Evolutionary conservation across 2,329 filamentous ascomycete species (phyloP), one percentile per base, ranked within the genome.

Genomic region (Hirsutella thompsonii): DNA sequence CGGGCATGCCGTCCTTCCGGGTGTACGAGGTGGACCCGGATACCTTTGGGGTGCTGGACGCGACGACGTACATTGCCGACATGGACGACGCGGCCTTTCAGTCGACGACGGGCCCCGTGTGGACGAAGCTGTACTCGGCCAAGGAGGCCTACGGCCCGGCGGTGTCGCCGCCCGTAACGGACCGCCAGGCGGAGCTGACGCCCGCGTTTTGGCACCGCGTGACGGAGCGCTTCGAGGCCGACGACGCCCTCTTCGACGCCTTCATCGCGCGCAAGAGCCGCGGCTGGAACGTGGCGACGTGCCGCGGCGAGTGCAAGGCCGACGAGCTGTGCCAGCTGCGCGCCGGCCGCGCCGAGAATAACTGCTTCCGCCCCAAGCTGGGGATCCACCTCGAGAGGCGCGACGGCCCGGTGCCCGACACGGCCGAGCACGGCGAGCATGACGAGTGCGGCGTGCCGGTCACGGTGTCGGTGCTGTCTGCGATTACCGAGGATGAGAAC

Each of bases 141-240:
- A 72, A 69, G 50, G 67, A 68, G 40, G 57, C 62, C 8, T 78
- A 78, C 49, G 72, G 71, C 5, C 47, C 62, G 1, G 55, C 66
- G 1, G 54, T 71, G 13, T 51, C 45, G 23, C 65, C 69, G 30
- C 62, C 68, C 1, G 47, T 68, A 1, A 55, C 53, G 10, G 48
- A 58, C 34, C 36, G 55, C 3, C 55, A 54, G 9, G 60, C 61
- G 4, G 55, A 78, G 47, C 63, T 80, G 28, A 72, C 68, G 1
- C 68, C 73, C 0, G 67, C 66, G 1, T 77, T 77, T 54, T 79
- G 74, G 74, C 74, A 77, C 52, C 67, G 71, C 46, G 60, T 77
- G 18, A 77, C 74, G 1, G 57, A 57, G 1, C 52, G 58, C 3
- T 66, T 78, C 38, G 66, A 71, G 44, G 47, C 43, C 4, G 54